Evolutionary conservation across 2,329 filamentous ascomycete genomes (phyloP).

Genomic region (Botrytis paeoniae): DNA sequence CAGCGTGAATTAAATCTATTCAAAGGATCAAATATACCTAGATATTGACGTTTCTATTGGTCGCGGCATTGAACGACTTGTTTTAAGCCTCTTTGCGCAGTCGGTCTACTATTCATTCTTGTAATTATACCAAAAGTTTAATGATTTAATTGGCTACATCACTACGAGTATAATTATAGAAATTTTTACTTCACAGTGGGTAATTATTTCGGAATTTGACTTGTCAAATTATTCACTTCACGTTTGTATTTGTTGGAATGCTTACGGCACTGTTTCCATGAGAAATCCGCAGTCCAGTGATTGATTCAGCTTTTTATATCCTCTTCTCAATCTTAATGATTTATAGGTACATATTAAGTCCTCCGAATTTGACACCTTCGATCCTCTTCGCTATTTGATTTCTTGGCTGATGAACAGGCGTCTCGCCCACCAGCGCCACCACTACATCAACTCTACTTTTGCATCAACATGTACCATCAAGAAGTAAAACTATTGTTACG

Average conservation of each 20-base stretch:
- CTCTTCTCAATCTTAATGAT: no score
- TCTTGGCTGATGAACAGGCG: no score
- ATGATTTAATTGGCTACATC: not conserved
- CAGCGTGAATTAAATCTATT: not conserved
- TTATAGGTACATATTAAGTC: not conserved
- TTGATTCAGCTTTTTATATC: not conserved
- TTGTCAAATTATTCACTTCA: not conserved
- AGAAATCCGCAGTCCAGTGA: not conserved
- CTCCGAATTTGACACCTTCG: not conserved
- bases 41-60: not conserved
- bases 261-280: not conserved
- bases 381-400: not conserved
- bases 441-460: not conserved
- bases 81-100: not conserved
- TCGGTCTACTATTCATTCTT: not conserved
- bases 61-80: no score
- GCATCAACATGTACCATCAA: not conserved
- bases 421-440: not conserved
- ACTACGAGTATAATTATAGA: not conserved
- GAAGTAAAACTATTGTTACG: no score
- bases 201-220: not conserved
- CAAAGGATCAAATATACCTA: not conserved
- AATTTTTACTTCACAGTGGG: not conserved
- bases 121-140: not conserved
- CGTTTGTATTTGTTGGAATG: not conserved